Evolutionary conservation across 192 early-diverging fungal genomes (phyloP).

Genomic region (Coemansia sp.): DNA sequence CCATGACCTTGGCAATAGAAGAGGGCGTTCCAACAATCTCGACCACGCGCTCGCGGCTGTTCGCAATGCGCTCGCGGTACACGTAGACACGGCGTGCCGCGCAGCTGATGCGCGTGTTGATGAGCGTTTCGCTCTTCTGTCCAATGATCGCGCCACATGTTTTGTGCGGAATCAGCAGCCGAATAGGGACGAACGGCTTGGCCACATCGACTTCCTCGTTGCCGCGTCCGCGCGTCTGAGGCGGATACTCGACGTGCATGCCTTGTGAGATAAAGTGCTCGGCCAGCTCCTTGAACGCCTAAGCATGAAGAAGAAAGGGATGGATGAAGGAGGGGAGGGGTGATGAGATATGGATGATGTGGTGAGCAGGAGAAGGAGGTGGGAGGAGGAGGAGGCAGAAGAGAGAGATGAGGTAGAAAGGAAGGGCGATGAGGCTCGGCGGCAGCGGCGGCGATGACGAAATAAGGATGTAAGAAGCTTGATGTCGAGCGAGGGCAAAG

Average conservation of each 20-base stretch:
- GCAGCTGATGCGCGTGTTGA: constrained; percentile 51
- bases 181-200: constrained; percentile 52
- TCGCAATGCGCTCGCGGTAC: constrained; percentile 57
- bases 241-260: constrained; percentile 56
- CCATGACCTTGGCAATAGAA: constrained; percentile 38
- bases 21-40: constrained; percentile 52
- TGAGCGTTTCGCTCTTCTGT: constrained; percentile 56
- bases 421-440: not conserved
- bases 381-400: not conserved
- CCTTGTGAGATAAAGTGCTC: constrained; percentile 58
- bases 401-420: not conserved
- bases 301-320: constrained; percentile 1
- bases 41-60: constrained; percentile 55
- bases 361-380: not conserved
- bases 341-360: not conserved
- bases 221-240: constrained; percentile 42
- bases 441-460: not conserved
- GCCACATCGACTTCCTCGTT: constrained; percentile 47
- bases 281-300: constrained; percentile 54
- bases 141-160: constrained; percentile 57
- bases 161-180: constrained; percentile 56
- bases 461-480: not conserved
- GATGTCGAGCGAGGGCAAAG: not conserved
- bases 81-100: constrained; percentile 53
- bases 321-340: not conserved